Base-by-base conservation (phyloP, 768 basidiomycete species). In the Phanerochaete sordida region DNA sequence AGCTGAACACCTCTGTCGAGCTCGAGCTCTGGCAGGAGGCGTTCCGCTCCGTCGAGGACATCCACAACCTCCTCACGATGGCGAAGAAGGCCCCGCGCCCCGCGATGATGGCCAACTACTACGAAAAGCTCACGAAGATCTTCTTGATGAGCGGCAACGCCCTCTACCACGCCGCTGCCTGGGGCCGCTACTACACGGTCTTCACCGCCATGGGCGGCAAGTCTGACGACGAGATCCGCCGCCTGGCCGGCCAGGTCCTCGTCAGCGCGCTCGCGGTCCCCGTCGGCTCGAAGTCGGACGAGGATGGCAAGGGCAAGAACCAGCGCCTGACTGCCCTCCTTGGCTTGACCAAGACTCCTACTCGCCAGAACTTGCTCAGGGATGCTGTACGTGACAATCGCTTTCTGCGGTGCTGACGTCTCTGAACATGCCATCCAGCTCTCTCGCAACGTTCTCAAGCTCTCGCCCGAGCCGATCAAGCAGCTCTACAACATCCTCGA, bases 21-120 rank as follows among this genome's bases (percentile, higher is more conserved):
- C 87, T 99, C 64, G 96, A 99, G 75, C 82, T 99, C 27, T 99
- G 96, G 96, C 95, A 98, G 70, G 96, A 98, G 69, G 96, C 94
- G 11, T 99, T 98, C 84, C 90, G 96, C 61, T 94, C 93, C 44
- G 94, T 98, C 61, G 96, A 99, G 74, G 96, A 99, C 73, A 91
- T 98, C 39, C 96, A 98, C 77, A 94, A 95, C 68, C 83, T 98
- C 35, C 85, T 99, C 64, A 91, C 88, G 12, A 87, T 93, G 84
- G 90, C 91, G 28, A 96, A 96, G 73, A 96, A 95, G 75, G 86
- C 92, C 0, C 93, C 94, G 1, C 87, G 93, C 33, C 93, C 93
- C 0, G 82, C 88, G 13, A 96, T 98, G 94, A 98, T 98, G 95
- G 93, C 94, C 60, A 94, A 92, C 73, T 98, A 98, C 76, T 98